Evolutionary conservation across 768 basidiomycete species (phyloP), one percentile per base, ranked within the genome.

Genomic region (Agaricus subrufescens): DNA sequence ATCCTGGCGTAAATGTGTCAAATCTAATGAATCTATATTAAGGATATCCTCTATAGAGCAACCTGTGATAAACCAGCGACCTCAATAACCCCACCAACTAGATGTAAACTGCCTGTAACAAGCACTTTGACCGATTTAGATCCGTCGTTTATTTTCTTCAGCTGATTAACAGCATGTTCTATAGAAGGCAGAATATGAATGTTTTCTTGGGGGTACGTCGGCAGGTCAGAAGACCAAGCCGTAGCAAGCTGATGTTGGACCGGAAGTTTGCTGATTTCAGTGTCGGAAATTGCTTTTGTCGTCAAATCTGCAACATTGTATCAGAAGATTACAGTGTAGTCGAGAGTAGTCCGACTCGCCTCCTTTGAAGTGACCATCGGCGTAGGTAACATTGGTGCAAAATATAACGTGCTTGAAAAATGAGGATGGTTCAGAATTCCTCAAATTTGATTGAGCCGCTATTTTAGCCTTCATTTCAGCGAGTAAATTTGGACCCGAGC

Each of bases 341-440:
- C 53, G 46, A 25, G 4, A 25, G 43, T 47, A 27, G 14, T 31
- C 26, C 6, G 49, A 39, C 71, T 52, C 62, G 93, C 96, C 96
- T 50, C 91, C 89, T 74, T 98, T 98, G 67, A 85, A 98, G 31
- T 79, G 76, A 0, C 97, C 97, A 60, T 91, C 86, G 1, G 83
- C 79, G 65, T 96, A 99, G 0, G 97, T 99, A 31, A 97, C 89
- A 68, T 98, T 99, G 47, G 94, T 86, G 71, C 95, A 98, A 70
- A 99, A 98, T 46, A 98, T 83, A 56, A 95, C 90, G 49, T 86
- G 81, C 64, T 92, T 82, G 61, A 97, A 97, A 64, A 92, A 86
- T 8, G 60, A 59, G 12, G 65, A 68, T 1, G 73, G 59, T 14
- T 69, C 65, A 51, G 78, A 77, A 0, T 70, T 61, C n/a, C 68